These are phyloP conservation scores for Calonectria montana DNA, from an alignment of 2,329 filamentous ascomycete genomes.

Conservation along the genomic window DNA sequence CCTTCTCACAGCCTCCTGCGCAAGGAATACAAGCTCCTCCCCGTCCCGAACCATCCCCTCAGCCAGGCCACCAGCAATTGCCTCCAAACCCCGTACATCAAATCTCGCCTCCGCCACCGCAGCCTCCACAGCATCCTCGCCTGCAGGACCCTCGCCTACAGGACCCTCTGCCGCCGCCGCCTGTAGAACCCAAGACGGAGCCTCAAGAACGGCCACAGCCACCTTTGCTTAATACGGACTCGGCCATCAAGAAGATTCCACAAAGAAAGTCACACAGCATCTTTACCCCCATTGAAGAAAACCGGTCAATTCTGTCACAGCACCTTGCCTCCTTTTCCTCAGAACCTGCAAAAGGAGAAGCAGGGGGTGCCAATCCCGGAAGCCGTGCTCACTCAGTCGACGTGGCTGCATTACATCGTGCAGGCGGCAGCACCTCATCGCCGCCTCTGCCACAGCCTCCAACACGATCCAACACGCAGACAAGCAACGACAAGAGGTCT, in stretches of 20 bases:
- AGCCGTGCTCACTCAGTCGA: constrained; percentile 74
- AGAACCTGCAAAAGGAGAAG: constrained; percentile 57
- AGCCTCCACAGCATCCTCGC: constrained; percentile 48
- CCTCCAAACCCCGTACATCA: constrained; percentile 60
- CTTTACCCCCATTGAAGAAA: constrained; percentile 97
- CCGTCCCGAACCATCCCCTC: constrained; percentile 69
- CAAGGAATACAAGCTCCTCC: constrained; percentile 57
- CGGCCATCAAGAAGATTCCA: constrained; percentile 71
- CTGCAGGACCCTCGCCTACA: constrained; percentile 56
- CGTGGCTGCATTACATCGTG: constrained; percentile 65
- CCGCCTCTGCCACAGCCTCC: constrained; percentile 65
- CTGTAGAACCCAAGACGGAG: constrained; percentile 63
- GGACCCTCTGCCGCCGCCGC: constrained; percentile 64
- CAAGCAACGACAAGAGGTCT: constrained; percentile 56
- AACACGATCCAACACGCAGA: constrained; percentile 61
- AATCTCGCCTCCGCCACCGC: constrained; percentile 65
- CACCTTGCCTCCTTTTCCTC: constrained; percentile 78
- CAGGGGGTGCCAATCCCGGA: constrained; percentile 38
- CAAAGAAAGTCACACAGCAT: constrained; percentile 91
- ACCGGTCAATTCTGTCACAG: constrained; percentile 86
- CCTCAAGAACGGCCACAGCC: constrained; percentile 59
- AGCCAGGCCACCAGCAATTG: constrained; percentile 64
- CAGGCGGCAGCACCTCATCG: constrained; percentile 61
- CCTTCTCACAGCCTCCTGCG: constrained; percentile 69
- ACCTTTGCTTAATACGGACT: constrained; percentile 62